Conservation (phyloP, 257 asterid species). For the Solanum tarijense region DNA sequence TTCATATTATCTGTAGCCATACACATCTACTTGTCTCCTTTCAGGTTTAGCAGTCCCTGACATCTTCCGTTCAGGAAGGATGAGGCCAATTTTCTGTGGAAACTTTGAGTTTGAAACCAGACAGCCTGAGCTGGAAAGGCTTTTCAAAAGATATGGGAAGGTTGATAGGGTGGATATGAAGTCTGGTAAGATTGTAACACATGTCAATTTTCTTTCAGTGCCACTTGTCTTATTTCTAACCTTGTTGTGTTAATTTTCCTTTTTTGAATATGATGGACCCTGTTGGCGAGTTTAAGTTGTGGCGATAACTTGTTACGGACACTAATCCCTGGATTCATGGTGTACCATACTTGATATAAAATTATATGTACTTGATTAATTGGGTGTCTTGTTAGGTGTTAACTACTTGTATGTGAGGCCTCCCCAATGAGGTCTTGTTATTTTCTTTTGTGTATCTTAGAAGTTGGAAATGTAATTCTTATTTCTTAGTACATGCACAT, state of each 20-base stretch:
- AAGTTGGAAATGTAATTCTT: neutral
- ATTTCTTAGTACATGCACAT: neutral
- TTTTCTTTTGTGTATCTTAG: neutral
- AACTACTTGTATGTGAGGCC: neutral
- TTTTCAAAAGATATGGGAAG: conserved; percentile 66
- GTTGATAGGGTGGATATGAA: conserved; percentile 82
- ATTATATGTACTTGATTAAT: neutral
- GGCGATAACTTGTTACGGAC: neutral
- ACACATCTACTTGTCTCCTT: neutral
- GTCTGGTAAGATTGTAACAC: conserved; percentile 44
- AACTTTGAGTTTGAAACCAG: conserved; percentile 76
- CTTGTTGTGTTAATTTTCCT: neutral
- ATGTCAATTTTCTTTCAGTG: neutral
- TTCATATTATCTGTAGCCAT: neutral
- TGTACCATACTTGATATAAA: neutral
- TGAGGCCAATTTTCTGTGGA: conserved; percentile 78
- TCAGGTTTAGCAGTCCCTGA: neutral
- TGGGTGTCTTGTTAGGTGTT: neutral
- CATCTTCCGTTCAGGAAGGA: conserved; percentile 18
- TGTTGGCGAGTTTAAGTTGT: neutral
- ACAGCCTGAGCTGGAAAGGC: conserved; percentile 68
- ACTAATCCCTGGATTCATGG: neutral
- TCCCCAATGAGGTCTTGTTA: neutral
- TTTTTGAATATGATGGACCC: neutral
- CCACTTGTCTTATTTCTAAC: neutral